Conservation (phyloP, 2,329 filamentous ascomycete species). For the Hypoxylon sp. region DNA sequence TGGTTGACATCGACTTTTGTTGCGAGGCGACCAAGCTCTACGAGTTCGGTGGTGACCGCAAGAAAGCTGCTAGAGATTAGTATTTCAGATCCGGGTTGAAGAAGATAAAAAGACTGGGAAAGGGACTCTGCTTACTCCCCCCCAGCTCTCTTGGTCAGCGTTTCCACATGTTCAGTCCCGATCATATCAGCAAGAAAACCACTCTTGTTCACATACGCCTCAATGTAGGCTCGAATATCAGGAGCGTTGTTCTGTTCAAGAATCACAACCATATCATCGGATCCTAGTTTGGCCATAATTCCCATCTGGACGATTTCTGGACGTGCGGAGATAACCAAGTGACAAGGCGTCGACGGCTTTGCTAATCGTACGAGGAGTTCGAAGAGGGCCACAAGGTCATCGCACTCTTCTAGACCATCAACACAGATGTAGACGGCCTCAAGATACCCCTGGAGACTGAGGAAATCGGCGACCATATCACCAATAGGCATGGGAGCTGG, state of each 20-base stretch:
- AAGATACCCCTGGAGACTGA: slow-evolving; percentile 12
- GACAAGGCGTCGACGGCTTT: slow-evolving; percentile 4
- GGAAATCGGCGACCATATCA: slow-evolving; percentile 13
- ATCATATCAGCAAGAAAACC: background rate
- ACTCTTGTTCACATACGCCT: background rate
- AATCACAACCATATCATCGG: background rate
- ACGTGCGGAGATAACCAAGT: slow-evolving; percentile 4
- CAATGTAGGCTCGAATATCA: slow-evolving; percentile 8
- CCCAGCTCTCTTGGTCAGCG: slow-evolving; percentile 1
- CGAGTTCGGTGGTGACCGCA: slow-evolving; percentile 1
- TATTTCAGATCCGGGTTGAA: background rate
- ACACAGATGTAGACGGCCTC: slow-evolving; percentile 15
- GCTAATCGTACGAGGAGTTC: slow-evolving; percentile 8
- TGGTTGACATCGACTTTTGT: background rate
- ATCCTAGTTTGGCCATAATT: slow-evolving; percentile 3
- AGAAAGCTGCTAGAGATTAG: slow-evolving; percentile 5
- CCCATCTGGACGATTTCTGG: slow-evolving; percentile 2
- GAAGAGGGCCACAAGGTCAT: slow-evolving; percentile 7
- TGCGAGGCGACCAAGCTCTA: slow-evolving; percentile 4
- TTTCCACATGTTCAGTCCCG: background rate
- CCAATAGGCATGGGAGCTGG: slow-evolving; percentile 4
- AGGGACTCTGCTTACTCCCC: slow-evolving; percentile 4
- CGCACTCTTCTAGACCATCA: slow-evolving; percentile 14
- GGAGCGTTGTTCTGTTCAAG: slow-evolving; percentile 10
- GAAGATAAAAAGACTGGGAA: background rate